Evolutionary conservation across 352 stramenopile species (phyloP).

Genomic region (Globisporangium takayamanum): DNA sequence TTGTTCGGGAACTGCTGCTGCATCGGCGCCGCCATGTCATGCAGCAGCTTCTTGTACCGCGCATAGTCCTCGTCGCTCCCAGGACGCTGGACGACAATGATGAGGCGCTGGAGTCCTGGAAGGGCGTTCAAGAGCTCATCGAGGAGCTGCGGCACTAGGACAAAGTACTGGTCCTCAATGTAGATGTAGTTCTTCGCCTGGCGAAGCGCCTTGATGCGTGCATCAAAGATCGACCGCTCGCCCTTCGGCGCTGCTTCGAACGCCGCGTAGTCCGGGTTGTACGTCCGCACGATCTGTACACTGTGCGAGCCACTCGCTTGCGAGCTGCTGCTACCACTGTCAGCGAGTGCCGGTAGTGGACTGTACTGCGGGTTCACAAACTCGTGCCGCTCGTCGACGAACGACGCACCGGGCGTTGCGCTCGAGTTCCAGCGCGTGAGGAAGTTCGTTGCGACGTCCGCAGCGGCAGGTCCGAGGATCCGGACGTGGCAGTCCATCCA

Average conservation of each 20-base stretch:
- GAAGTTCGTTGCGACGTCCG: constrained; percentile 63
- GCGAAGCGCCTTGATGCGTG: constrained; percentile 48
- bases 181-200: constrained; percentile 59
- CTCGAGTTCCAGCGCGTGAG: constrained; percentile 53
- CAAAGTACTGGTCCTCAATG: constrained; percentile 73
- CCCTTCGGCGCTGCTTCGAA: constrained; percentile 18
- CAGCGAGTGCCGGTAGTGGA: not conserved
- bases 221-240: constrained; percentile 42
- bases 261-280: constrained; percentile 22
- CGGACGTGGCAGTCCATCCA: constrained; percentile 56
- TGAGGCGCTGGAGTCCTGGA: constrained; percentile 38
- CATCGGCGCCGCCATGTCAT: constrained; percentile 58
- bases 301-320: not conserved
- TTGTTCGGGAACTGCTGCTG: constrained; percentile 53
- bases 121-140: constrained; percentile 35
- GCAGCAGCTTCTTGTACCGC: constrained; percentile 33
- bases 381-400: constrained; percentile 21
- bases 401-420: constrained; percentile 14
- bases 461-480: constrained; percentile 33
- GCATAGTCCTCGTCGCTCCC: constrained; percentile 20
- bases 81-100: constrained; percentile 40
- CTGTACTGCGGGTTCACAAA: constrained; percentile 33
- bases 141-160: constrained; percentile 47
- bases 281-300: constrained; percentile 53
- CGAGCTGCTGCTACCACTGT: not conserved